Base-by-base conservation (phyloP, 495 filamentous ascomycete species). In the Xylaria bambusicola region DNA sequence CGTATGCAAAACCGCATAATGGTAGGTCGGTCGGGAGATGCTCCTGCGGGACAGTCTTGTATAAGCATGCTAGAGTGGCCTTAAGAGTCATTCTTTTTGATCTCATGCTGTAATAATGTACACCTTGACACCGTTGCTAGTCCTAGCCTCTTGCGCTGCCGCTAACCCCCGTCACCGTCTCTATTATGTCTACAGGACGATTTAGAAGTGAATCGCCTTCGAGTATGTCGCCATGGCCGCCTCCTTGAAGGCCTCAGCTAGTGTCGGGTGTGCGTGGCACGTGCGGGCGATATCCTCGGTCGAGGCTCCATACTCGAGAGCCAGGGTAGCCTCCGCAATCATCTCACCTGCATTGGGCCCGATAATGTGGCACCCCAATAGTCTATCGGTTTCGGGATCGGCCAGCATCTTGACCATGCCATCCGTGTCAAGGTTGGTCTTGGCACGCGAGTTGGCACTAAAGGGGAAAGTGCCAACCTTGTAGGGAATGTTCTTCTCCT, bases 201-300 rank as follows among this genome's bases (percentile, higher is more conserved):
- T 72, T n/a, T 91, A 98, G 77, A 88, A 96, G 81, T 98, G 94
- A 73, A 98, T 96, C 58, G 94, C 86, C 82, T 97, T 98, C 64
- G 85, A 86, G 82, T 96, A 93, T 51, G 93, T 96, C 61, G 91
- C 91, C 94, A 98, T 98, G 56, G 94, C 94, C 64, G 94, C 94
- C 86, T 98, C 94, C 84, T 98, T 98, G 82, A 98, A 97, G 44
- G 94, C 94, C 82, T 98, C 94, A 15, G 93, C 85, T 56, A 97
- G 83, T 56, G 94, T 98, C 57, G 94, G 94, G 83, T 98, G 93
- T 45, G 94, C 93, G 80, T 98, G 94, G 76, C 90, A 93, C 55
- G 94, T 97, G 66, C 93, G 87, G 57, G 88, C 93, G 69, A 98
- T 88, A 78, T 97, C 95, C 82, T 98, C 94, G 67, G 85, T 89